Evolutionary conservation across 306 rosid genomes (phyloP), one percentile per base, ranked within the genome.

Genomic region (Chamaecrista fasciculata): DNA sequence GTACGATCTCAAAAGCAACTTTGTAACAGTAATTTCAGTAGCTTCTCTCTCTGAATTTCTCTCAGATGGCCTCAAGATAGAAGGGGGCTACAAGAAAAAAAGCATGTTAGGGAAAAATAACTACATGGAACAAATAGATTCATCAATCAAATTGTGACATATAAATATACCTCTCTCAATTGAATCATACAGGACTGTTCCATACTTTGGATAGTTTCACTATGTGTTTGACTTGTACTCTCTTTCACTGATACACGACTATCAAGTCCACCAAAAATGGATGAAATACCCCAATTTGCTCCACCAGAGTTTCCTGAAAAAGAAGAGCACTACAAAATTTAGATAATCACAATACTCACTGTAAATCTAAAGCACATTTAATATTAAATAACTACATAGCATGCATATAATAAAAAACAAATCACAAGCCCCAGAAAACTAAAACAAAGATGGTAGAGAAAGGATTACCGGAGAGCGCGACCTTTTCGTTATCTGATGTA

Each of bases 1-100:
- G 79, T 94, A 94, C 48, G 99, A 94, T 78, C 82, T 84, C 87
- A 94, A 75, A 62, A 94, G 84, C 75, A 91, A 82, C 83, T 88
- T 91, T 11, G 90, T 94, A 74, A 78, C 89, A 24, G 82, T 59
- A 79, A 91, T 85, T 86, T 86, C 97, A 63, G 84, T 63, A 57
- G 82, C 74, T 81, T 88, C 92, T 53, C 86, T 81, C 72, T 91
- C 96, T 65, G 96, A 85, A 67, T 69, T 87, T 79, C 70, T 78
- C 63, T 91, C 97, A 44, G 87, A 82, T 28, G 95, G 92, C 87
- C 89, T 88, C 85, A 91, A 75, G 59, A 91, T 61, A 76, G 86
- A 20, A 62, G 97, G 99, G 52, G 99, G 99, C 99, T 94, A 52
- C 68, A 84, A 14, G 73, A 50, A 60, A 34, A 43, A 70, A 76